Conservation (phyloP, 441 rosid genomes). For the Hypseocharis bilobata region DNA sequence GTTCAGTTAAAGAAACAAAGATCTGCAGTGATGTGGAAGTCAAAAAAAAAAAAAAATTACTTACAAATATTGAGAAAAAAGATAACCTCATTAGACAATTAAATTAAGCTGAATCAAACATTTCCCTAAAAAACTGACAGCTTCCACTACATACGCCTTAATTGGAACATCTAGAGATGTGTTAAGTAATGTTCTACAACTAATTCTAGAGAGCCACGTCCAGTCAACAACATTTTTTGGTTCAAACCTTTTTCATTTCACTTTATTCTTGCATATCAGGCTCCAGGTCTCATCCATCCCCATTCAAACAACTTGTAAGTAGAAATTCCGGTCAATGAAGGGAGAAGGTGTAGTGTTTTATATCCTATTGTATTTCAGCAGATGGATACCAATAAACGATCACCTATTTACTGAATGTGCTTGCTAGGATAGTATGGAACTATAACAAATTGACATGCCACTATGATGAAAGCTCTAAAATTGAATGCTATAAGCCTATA, state of each 20-base stretch:
- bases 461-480: not conserved
- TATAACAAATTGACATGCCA: not conserved
- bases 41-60: too few relatives aligned
- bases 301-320: not conserved
- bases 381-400: not conserved
- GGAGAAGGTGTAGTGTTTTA: not conserved
- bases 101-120: too few relatives aligned
- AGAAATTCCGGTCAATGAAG: not conserved
- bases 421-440: not conserved
- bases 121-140: too few relatives aligned
- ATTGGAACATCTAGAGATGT: not conserved
- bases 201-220: not conserved
- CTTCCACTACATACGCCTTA: not conserved
- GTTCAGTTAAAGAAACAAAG: not conserved
- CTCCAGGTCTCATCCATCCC: not conserved
- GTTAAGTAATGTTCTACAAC: not conserved
- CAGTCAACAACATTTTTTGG: not conserved
- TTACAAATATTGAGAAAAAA: too few relatives aligned
- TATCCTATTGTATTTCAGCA: not conserved
- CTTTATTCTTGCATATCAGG: not conserved
- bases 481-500: not conserved
- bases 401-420: not conserved
- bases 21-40: too few relatives aligned
- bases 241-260: too few relatives aligned
- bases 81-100: too few relatives aligned